These are phyloP conservation scores for Nicotiana sylvestris DNA, from an alignment of 257 asterid species.

Conservation along the genomic window DNA sequence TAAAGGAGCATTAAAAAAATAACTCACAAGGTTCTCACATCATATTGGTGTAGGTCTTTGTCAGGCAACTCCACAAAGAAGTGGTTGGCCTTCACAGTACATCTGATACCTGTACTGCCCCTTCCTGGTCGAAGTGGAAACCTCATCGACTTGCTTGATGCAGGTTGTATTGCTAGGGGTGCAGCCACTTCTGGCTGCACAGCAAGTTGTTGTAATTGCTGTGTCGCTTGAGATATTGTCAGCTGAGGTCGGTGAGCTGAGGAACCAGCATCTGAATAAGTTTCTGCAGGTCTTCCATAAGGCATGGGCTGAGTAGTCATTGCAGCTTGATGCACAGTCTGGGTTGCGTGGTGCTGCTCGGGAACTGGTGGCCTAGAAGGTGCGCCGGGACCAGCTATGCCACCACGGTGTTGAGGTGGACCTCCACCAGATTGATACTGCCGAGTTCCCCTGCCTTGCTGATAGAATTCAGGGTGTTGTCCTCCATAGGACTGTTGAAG, in stretches of 20 bases:
- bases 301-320: conserved; percentile 36
- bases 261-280: conserved; percentile 49
- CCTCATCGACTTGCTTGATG: conserved; percentile 79
- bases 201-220: conserved; percentile 39
- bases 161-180: conserved; percentile 57
- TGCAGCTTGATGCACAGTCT: conserved; percentile 47
- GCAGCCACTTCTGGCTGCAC: conserved; percentile 45
- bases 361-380: conserved; percentile 64
- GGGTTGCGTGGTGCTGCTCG: conserved; percentile 98
- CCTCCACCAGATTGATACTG: conserved; percentile 49
- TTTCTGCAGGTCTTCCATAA: conserved; percentile 36
- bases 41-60: conserved; percentile 91
- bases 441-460: conserved; percentile 30
- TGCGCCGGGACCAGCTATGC: conserved; percentile 55
- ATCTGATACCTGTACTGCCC: conserved; percentile 64
- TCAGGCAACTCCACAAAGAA: conserved; percentile 88
- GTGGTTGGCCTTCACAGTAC: conserved; percentile 90
- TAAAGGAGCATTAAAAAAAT: neutral
- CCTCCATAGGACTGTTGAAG: conserved; percentile 27
- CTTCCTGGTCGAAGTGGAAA: conserved; percentile 90
- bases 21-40: conserved; percentile 37
- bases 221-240: conserved; percentile 24
- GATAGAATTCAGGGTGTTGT: conserved; percentile 28
- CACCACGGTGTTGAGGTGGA: conserved; percentile 48
- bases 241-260: conserved; percentile 51